phyloP scores from a whole-genome alignment of 139 green algal species.

The Microglena sp. region DNA sequence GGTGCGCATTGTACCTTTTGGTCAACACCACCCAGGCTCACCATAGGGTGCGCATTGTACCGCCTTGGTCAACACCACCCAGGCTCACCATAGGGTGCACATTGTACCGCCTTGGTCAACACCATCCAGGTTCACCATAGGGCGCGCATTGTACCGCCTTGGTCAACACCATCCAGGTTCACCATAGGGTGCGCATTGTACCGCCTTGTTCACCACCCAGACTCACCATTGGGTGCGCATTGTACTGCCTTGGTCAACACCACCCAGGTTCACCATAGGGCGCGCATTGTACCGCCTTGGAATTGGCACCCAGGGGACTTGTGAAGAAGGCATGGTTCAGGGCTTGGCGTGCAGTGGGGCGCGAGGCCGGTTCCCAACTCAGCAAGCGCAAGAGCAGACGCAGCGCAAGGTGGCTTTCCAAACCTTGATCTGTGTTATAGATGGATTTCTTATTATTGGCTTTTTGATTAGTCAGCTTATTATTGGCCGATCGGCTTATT shows the following conservation, averaged over 20 bases:
- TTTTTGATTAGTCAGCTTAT: background rate
- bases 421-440: background rate
- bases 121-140: too few species aligned
- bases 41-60: too few species aligned
- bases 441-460: background rate
- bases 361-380: conserved; percentile 35
- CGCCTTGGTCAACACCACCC: too few species aligned
- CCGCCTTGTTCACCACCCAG: too few species aligned
- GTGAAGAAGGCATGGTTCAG: conserved; percentile 28
- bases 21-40: too few species aligned
- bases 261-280: background rate
- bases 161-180: too few species aligned
- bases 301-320: background rate
- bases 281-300: background rate
- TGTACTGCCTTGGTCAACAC: background rate
- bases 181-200: too few species aligned
- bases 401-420: conserved; percentile 20
- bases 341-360: conserved; percentile 14
- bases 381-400: conserved; percentile 32
- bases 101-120: too few species aligned
- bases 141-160: too few species aligned
- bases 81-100: too few species aligned
- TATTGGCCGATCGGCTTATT: background rate
- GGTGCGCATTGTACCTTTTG: too few species aligned
- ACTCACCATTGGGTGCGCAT: too few species aligned